Base-by-base conservation (phyloP, 2,329 filamentous ascomycete species). In the Fusarium equiseti region DNA sequence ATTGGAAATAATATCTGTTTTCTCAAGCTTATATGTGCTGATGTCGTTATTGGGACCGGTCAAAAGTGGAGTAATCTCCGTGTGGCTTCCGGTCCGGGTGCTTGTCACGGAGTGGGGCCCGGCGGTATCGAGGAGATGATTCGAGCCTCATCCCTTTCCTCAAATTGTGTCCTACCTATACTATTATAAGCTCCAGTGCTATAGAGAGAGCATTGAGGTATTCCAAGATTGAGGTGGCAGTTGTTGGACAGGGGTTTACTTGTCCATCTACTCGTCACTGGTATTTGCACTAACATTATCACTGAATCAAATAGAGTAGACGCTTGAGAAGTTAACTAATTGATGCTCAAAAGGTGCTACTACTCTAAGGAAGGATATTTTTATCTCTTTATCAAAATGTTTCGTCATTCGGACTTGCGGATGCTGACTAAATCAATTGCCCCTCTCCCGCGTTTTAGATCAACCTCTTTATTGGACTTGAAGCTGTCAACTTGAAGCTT, bases 391-490 rank as follows among this genome's bases (percentile, higher is more conserved):
- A 65, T 27, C 57, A 42, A 27, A 45, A 31, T 7, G 46, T 64
- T 72, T 63, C 69, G 61, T 72, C 69, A 72, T 72, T 64, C 70
- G 70, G 69, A 26, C 3, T 49, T 55, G 66, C 70, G 62, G 70
- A 64, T 72, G 70, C 69, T 72, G 70, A 72, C 70, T 72, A 72
- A 72, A 66, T 72, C 20, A 27, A 16, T 27, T 43, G 62, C 68
- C 64, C 61, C 58, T 70, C 62, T 66, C 69, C 70, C 61, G 54
- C 69, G 51, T 64, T 70, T 64, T 54, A 40, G 49, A n/a, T n/a
- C 29, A 42, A 38, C 18, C 35, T 38, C 6, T 6, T 4, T 38
- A 38, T n/a, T 38, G 35, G 35, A 38, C 18, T 38, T 38, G 59
- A 57, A 63, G 59, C 59, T 63, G 42, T 63, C 63, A 65, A 59